These are phyloP conservation scores for Penicillium fimorum DNA, from an alignment of 495 filamentous ascomycete species.

Conservation along the genomic window DNA sequence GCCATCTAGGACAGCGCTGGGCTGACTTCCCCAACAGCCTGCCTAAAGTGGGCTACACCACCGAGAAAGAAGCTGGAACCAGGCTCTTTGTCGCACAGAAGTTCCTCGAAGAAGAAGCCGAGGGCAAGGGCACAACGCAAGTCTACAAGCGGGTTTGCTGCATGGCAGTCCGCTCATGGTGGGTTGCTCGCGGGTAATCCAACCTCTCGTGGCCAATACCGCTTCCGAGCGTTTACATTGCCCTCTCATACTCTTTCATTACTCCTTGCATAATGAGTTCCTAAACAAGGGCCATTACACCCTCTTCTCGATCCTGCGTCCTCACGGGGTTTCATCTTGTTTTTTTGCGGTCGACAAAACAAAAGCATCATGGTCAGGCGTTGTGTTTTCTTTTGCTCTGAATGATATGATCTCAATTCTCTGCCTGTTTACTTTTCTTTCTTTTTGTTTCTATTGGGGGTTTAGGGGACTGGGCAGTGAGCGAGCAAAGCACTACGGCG, in stretches of 20 bases:
- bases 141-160: constrained; percentile 75
- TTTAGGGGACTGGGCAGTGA: constrained; percentile 24
- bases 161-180: constrained; percentile 63
- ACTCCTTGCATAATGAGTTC: constrained; percentile 14
- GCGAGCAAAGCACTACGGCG: constrained; percentile 25
- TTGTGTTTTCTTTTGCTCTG: constrained; percentile 12
- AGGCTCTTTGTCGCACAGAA: constrained; percentile 77
- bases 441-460: constrained; percentile 15
- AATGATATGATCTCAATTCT: constrained; percentile 11
- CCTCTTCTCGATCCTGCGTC: constrained; percentile 9
- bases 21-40: constrained; percentile 61
- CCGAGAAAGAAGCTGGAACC: constrained; percentile 66
- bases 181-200: constrained; percentile 41
- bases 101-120: constrained; percentile 74
- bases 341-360: constrained; percentile 13
- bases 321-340: constrained; percentile 10
- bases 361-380: constrained; percentile 36
- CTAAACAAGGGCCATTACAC: neutral
- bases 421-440: constrained; percentile 6
- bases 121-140: constrained; percentile 71
- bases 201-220: neutral
- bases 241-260: constrained; percentile 10
- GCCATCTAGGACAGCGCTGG: constrained; percentile 68
- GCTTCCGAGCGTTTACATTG: neutral
- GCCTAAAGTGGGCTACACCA: constrained; percentile 57